Evolutionary conservation across 75 land plant genomes (phyloP).

Genomic region (Adiantum capillusveneris): DNA sequence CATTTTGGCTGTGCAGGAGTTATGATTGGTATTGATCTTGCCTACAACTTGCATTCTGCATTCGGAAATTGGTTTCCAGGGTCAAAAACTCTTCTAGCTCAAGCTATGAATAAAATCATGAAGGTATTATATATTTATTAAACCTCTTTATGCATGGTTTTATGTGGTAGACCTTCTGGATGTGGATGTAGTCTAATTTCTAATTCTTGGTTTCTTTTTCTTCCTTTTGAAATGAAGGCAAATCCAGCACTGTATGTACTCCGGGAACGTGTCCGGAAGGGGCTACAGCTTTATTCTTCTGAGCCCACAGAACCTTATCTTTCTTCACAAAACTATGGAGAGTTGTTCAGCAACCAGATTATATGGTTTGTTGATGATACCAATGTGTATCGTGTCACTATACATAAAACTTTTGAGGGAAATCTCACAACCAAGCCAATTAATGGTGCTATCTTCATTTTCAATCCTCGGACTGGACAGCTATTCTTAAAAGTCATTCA

Average conservation of each 20-base stretch:
- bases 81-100: constrained; percentile 88
- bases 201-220: not conserved
- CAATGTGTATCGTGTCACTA: constrained; percentile 98
- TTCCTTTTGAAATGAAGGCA: no score
- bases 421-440: constrained; percentile 99
- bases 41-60: constrained; percentile 95
- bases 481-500: constrained; percentile 98
- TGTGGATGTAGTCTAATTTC: no score
- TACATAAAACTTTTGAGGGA: constrained; percentile 99
- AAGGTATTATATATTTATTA: constrained; percentile 42
- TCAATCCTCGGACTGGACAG: constrained; percentile 98
- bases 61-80: constrained; percentile 99
- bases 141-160: not conserved
- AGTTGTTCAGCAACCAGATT: constrained; percentile 98
- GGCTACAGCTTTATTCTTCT: constrained; percentile 95
- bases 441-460: constrained; percentile 98
- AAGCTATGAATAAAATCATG: constrained; percentile 99
- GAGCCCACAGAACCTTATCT: constrained; percentile 99
- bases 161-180: no score
- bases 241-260: constrained; percentile 98
- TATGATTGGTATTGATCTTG: constrained; percentile 95
- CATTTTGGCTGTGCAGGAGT: constrained; percentile 46
- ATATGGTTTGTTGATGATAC: constrained; percentile 99
- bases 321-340: constrained; percentile 99
- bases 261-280: constrained; percentile 95